Percentiles rank a stretch among this genome's conserved stretches.
Conservation (phyloP, 2,329 filamentous ascomycete species). For the Parafenestella ontariensis region DNA sequence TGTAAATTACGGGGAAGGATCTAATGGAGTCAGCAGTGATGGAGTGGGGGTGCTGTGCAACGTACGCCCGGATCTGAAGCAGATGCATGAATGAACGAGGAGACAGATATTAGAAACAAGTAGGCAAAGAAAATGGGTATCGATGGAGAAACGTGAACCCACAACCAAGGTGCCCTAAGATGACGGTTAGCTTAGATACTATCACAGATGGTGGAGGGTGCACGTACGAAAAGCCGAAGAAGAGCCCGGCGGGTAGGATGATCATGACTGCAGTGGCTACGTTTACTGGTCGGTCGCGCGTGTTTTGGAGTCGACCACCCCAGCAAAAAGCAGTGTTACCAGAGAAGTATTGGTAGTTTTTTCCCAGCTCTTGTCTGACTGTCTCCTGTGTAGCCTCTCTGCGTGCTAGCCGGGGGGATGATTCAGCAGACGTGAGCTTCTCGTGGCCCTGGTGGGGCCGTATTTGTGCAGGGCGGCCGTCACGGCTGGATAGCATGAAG, state of each 20-base stretch:
- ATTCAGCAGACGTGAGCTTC: constrained; percentile 81
- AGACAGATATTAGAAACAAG: constrained; percentile 86
- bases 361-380: constrained; percentile 61
- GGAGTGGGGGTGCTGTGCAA: constrained; percentile 27
- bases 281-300: constrained; percentile 86
- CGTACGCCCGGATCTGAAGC: constrained; percentile 90
- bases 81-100: constrained; percentile 93
- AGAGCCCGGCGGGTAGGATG: constrained; percentile 79
- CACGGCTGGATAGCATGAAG: constrained; percentile 70
- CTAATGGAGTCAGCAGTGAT: constrained; percentile 55
- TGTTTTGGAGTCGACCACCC: constrained; percentile 86
- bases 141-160: constrained; percentile 84
- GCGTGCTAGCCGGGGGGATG: constrained; percentile 69
- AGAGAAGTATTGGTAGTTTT: constrained; percentile 90
- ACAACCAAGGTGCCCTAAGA: constrained; percentile 75
- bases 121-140: constrained; percentile 91
- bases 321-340: constrained; percentile 92
- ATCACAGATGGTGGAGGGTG: background rate
- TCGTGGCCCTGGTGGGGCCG: constrained; percentile 69
- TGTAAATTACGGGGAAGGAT: constrained; percentile 93
- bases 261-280: constrained; percentile 82
- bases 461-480: constrained; percentile 57
- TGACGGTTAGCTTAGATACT: constrained; percentile 24
- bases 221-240: constrained; percentile 79
- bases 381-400: constrained; percentile 51